Evolutionary conservation across 2,329 filamentous ascomycete species (phyloP).

Genomic region (Furcasterigmium furcatum): DNA sequence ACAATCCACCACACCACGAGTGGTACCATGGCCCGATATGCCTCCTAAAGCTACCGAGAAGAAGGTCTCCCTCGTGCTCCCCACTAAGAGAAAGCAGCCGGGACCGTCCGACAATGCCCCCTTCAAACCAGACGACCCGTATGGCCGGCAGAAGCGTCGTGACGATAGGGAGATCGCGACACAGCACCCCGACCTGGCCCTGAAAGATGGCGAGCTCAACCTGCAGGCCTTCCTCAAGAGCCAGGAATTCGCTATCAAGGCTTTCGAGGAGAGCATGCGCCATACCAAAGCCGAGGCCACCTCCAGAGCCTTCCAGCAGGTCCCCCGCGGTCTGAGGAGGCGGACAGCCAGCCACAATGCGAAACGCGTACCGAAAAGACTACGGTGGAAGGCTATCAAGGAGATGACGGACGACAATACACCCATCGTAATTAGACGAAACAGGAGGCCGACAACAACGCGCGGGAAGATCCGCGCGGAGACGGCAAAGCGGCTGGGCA

Average conservation of each 20-base stretch:
- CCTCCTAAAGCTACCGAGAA: conserved; percentile 6
- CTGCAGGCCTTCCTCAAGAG: conserved; percentile 80
- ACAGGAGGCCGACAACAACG: conserved; percentile 58
- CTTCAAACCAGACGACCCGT: conserved; percentile 15
- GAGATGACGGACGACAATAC: conserved; percentile 92
- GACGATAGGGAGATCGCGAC: conserved; percentile 46
- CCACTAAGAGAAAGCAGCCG: conserved; percentile 22
- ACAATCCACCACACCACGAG: conserved; percentile 4
- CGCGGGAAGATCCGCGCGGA: conserved; percentile 65
- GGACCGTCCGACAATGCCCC: conserved; percentile 9
- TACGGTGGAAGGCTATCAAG: conserved; percentile 64
- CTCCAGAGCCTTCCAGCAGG: conserved; percentile 83
- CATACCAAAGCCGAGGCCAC: conserved; percentile 61
- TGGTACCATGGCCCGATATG: conserved; percentile 8
- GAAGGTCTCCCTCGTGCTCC: conserved; percentile 7
- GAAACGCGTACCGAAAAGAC: conserved; percentile 77
- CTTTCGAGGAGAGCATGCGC: conserved; percentile 78
- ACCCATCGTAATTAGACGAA: conserved; percentile 67
- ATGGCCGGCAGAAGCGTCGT: conserved; percentile 35
- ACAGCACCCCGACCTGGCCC: conserved; percentile 46
- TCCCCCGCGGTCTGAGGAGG: conserved; percentile 79
- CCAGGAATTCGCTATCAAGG: conserved; percentile 84
- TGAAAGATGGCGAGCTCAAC: conserved; percentile 76
- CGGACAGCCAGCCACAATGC: conserved; percentile 94
- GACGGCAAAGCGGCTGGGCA: conserved; percentile 68